Evolutionary conservation across 805 yeast species (phyloP).

Genomic region (Middelhovenomyces tepae): DNA sequence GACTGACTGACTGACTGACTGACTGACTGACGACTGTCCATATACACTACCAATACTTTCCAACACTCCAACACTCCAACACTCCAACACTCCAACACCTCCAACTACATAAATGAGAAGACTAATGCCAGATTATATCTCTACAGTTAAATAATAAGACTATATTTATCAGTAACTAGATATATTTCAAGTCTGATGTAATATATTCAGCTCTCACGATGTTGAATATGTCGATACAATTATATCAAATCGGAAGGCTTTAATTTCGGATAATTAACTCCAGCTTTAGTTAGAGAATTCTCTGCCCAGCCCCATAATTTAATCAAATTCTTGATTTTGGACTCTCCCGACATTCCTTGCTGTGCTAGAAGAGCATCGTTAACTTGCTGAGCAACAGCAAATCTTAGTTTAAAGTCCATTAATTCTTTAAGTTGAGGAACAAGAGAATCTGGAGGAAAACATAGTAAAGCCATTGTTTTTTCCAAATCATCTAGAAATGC

Average conservation of each 20-base stretch:
- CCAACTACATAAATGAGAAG: too few relatives aligned
- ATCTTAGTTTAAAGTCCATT: slow-evolving; percentile 51
- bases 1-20: too few relatives aligned
- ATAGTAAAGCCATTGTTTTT: slow-evolving; percentile 71
- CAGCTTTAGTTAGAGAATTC: slow-evolving; percentile 34
- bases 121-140: too few relatives aligned
- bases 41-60: too few relatives aligned
- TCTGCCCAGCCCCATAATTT: slow-evolving; percentile 62
- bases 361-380: slow-evolving; percentile 51
- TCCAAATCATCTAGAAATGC: slow-evolving; percentile 65
- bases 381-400: slow-evolving; percentile 59
- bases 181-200: too few relatives aligned
- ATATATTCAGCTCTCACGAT: too few relatives aligned
- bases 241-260: slow-evolving; percentile 15
- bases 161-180: too few relatives aligned
- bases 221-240: too few relatives aligned
- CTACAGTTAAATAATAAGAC: too few relatives aligned
- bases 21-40: too few relatives aligned
- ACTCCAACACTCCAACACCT: too few relatives aligned
- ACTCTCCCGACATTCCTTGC: slow-evolving; percentile 28
- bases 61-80: too few relatives aligned
- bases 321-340: slow-evolving; percentile 43
- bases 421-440: slow-evolving; percentile 41
- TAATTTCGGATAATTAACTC: slow-evolving; percentile 31
- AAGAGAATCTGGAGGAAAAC: slow-evolving; percentile 33